Conservation (phyloP, 2,329 filamentous ascomycete species). For the Aureobasidium sp. region DNA sequence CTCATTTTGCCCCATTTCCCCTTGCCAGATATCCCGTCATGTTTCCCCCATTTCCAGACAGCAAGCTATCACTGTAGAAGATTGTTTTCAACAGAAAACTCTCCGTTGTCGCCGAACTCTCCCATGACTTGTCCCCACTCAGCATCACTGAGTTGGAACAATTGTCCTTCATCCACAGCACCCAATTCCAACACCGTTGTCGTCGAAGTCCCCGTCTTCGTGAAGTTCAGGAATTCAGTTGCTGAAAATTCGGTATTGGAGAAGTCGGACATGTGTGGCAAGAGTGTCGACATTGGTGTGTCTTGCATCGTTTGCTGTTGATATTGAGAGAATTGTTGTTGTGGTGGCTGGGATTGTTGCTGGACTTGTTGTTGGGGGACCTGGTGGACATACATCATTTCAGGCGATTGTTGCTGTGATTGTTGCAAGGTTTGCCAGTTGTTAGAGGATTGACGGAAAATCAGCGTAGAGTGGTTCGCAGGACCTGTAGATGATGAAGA, state of each 20-base stretch:
- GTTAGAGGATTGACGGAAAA: not conserved
- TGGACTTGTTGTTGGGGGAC: not conserved
- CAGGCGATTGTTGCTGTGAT: not conserved
- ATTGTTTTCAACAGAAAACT: not conserved
- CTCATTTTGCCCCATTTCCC: too few species aligned
- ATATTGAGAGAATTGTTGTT: not conserved
- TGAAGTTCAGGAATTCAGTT: not conserved
- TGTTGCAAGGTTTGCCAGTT: not conserved
- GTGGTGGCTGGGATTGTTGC: not conserved
- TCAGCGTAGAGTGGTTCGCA: not conserved
- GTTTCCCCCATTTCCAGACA: too few species aligned
- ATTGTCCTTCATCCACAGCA: not conserved
- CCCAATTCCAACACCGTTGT: slow-evolving; percentile 5
- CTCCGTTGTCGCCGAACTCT: not conserved
- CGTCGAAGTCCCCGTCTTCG: not conserved
- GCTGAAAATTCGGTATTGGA: not conserved
- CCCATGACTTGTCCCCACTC: slow-evolving; percentile 12
- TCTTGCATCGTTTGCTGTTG: not conserved
- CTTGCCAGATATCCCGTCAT: too few species aligned
- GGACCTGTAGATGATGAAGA: not conserved
- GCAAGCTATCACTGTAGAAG: not conserved
- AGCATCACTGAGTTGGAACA: slow-evolving; percentile 9
- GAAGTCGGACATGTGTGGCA: not conserved
- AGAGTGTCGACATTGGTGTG: not conserved
- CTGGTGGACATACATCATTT: not conserved